phyloP scores from a whole-genome alignment of 441 rosid species.

The Pelargonium cotyledonis region DNA sequence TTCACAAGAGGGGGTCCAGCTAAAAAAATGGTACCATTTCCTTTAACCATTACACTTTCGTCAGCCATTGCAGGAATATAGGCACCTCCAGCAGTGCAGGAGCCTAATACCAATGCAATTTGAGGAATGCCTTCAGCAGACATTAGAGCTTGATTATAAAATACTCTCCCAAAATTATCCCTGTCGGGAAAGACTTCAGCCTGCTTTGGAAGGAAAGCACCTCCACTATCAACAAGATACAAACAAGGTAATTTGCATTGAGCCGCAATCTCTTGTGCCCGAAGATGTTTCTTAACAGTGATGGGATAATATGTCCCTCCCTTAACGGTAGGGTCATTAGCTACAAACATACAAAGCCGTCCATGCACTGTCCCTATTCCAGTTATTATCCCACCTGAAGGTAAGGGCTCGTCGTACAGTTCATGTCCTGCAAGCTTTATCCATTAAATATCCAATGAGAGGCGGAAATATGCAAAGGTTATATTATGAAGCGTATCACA shows the following conservation, averaged over 20 bases:
- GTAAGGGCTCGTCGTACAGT: constrained; percentile 69
- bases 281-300: constrained; percentile 89
- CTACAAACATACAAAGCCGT: constrained; percentile 92
- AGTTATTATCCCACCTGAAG: constrained; percentile 82
- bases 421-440: constrained; percentile 96
- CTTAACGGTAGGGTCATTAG: constrained; percentile 94
- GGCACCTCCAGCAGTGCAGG: constrained; percentile 97
- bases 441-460: constrained; percentile 31
- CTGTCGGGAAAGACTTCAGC: constrained; percentile 95
- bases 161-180: constrained; percentile 92
- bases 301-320: constrained; percentile 97
- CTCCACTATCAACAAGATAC: constrained; percentile 95
- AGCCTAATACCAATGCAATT: constrained; percentile 87
- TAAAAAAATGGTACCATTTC: constrained; percentile 89
- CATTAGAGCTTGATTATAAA: constrained; percentile 90
- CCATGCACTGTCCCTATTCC: constrained; percentile 95
- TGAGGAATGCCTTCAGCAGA: constrained; percentile 96
- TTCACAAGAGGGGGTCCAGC: constrained; percentile 98
- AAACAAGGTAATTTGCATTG: constrained; percentile 78
- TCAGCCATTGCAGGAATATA: constrained; percentile 99
- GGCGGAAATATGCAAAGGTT: constrained; percentile 15
- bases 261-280: constrained; percentile 96
- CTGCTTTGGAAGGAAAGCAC: constrained; percentile 96
- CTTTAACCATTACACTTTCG: constrained; percentile 97
- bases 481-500: neutral